Evolutionary conservation across 257 asterid genomes (phyloP), one percentile per base, ranked within the genome.

Genomic region (Nemophila menziesii): DNA sequence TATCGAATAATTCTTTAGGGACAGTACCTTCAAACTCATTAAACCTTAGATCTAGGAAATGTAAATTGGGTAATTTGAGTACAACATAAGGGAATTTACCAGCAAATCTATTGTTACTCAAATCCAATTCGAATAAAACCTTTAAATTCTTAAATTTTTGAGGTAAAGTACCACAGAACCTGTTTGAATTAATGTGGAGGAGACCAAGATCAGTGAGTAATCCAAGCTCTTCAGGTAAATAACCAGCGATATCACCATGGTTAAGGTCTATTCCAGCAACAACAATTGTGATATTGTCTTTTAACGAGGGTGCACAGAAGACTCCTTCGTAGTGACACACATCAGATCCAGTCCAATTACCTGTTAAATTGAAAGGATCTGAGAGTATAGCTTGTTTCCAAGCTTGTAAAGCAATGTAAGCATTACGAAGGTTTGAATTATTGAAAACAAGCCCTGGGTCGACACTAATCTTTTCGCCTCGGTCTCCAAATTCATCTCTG

Each of bases 211-310:
- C 95, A 14, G 70, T 53, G 33, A 84, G 78, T 8, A 84, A 68
- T 2, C 95, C 84, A 16, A 84, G 81, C 60, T 84, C 95, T 37
- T 75, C 92, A 0, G 95, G 95, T 11, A 84, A 68, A 43, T 84
- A 84, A 0, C 95, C 95, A 1, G 95, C 95, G 48, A 84, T 84
- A 60, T 84, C 95, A 5, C 79, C 93, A 21, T 84, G 95, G 84
- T 84, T 80, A 24, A 80, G 79, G 55, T 84, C 95, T 42, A 84
- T 77, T 23, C 79, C 89, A 13, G 92, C 95, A 0, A 84, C 93
- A 0, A 92, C 77, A 2, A 52, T 68, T 39, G 77, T 50, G 0
- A 61, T 55, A 3, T 69, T 56, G 19, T 84, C 48, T 50, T 84
- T 90, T 0, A 55, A 71, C 7, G 95, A 90, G 0, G 51, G 84